A percentile compares a stretch with the other conserved stretches of the same genome.
These are phyloP conservation scores for Bryoglossum gracile DNA, from an alignment of 495 filamentous ascomycete species.

Conservation along the genomic window DNA sequence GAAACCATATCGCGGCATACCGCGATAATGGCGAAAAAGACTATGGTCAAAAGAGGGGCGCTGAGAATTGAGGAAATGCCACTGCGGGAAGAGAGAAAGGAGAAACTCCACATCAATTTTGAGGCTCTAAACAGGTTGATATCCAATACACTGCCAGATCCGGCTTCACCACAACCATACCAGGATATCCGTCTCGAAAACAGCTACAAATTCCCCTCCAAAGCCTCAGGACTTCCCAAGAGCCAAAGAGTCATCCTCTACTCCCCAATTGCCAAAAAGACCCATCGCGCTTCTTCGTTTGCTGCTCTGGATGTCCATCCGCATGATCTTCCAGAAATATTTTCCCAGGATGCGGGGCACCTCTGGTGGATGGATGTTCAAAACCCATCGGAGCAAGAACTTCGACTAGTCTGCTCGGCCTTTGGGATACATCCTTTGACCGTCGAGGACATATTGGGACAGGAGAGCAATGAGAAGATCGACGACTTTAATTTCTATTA, in stretches of 20 bases:
- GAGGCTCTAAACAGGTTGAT: too few relatives aligned
- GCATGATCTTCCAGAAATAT: background rate
- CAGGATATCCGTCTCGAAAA: background rate
- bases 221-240: background rate
- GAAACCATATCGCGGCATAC: too few relatives aligned
- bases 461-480: slow-evolving; percentile 93
- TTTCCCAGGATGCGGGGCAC: slow-evolving; percentile 39
- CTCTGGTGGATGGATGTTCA: slow-evolving; percentile 95
- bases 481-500: slow-evolving; percentile 94
- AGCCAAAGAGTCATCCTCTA: slow-evolving; percentile 1
- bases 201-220: background rate
- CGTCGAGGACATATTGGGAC: slow-evolving; percentile 82
- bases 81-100: too few relatives aligned
- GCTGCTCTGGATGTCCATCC: background rate
- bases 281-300: background rate
- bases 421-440: slow-evolving; percentile 91
- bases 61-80: too few relatives aligned
- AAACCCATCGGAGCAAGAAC: slow-evolving; percentile 79
- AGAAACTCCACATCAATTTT: too few relatives aligned
- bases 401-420: slow-evolving; percentile 72
- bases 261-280: background rate
- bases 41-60: too few relatives aligned
- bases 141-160: too few relatives aligned
- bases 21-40: too few relatives aligned
- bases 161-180: too few relatives aligned